Percentiles rank a stretch among this genome's conserved stretches.
phyloP scores from a whole-genome alignment of 768 basidiomycete genomes.

The Exsudoporus frostii region DNA sequence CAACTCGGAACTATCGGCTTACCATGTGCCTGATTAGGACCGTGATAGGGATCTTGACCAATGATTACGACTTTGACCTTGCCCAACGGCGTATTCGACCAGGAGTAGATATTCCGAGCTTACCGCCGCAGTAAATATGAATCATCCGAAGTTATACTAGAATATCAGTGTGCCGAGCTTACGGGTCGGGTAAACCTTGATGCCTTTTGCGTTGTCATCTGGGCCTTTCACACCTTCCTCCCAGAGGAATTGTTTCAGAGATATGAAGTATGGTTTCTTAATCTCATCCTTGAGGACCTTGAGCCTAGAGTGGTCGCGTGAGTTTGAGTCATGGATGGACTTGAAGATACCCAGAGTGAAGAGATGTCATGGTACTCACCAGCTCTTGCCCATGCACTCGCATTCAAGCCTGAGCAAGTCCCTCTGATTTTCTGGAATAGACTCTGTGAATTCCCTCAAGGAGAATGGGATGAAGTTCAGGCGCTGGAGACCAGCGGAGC shows the following conservation, averaged over 20 bases:
- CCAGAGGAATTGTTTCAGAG: constrained; percentile 68
- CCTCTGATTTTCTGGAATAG: constrained; percentile 56
- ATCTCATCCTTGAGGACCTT: constrained; percentile 73
- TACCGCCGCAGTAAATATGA: constrained; percentile 14
- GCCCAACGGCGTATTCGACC: constrained; percentile 85
- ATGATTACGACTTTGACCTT: constrained; percentile 87
- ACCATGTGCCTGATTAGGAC: constrained; percentile 83
- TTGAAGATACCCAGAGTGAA: background rate
- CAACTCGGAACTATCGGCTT: constrained; percentile 16
- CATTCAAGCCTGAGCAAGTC: constrained; percentile 64
- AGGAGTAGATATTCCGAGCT: constrained; percentile 87
- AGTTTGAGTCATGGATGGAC: background rate
- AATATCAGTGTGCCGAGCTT: constrained; percentile 30
- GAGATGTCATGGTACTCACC: constrained; percentile 36
- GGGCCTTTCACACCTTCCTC: constrained; percentile 56
- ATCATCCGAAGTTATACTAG: background rate
- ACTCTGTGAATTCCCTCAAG: constrained; percentile 46
- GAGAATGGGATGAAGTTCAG: constrained; percentile 74
- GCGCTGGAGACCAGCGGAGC: constrained; percentile 25
- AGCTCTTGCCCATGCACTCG: constrained; percentile 70
- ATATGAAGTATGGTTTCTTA: constrained; percentile 71
- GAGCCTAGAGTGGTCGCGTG: constrained; percentile 47
- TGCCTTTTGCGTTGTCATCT: constrained; percentile 41
- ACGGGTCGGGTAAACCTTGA: constrained; percentile 81
- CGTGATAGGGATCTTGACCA: constrained; percentile 88